Evolutionary conservation across 768 basidiomycete species (phyloP), one percentile per base, ranked within the genome.

Genomic region (Agaricus blazei): DNA sequence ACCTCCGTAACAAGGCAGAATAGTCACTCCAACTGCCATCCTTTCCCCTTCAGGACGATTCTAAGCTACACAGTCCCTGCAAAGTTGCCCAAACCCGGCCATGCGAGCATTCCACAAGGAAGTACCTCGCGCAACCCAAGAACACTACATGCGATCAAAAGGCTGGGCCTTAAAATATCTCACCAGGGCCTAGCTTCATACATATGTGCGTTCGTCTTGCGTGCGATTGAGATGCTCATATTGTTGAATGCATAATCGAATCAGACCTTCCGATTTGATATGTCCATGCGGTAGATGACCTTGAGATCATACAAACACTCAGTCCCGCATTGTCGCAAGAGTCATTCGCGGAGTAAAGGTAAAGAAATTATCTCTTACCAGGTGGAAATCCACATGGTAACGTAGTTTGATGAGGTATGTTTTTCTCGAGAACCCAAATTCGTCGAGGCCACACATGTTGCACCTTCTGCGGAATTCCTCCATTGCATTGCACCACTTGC

Each of bases 261-360:
- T 26, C 12, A 26, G 48, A 31, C 26, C 42, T 19, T 31, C 41
- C 24, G 24, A 50, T 23, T 36, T 31, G 29, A 44, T 23, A 14
- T 11, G n/a, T 28, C 41, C 54, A 56, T 26, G 48, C 31, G 48
- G 54, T 55, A 40, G 40, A 29, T 34, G 48, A n/a, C 29, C 52
- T 38, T 41, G 28, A 37, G 24, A 42, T 23, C 19, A 15, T 27
- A 48, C 19, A 2, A 48, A 23, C n/a, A 24, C n/a, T 46, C 52
- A 26, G 12, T 11, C 36, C 45, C 28, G 24, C 34, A 28, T 38
- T 12, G 19, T 42, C 38, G 34, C 48, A 26, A 36, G 54, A 49
- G 49, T 43, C 36, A 19, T 19, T 23, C 9, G 19, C 26, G 45
- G 12, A 42, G 48, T 19, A 29, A 8, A 23, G 42, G 41, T 11